Conservation (phyloP, 331 rosid genomes). For the Saraca asoca region DNA sequence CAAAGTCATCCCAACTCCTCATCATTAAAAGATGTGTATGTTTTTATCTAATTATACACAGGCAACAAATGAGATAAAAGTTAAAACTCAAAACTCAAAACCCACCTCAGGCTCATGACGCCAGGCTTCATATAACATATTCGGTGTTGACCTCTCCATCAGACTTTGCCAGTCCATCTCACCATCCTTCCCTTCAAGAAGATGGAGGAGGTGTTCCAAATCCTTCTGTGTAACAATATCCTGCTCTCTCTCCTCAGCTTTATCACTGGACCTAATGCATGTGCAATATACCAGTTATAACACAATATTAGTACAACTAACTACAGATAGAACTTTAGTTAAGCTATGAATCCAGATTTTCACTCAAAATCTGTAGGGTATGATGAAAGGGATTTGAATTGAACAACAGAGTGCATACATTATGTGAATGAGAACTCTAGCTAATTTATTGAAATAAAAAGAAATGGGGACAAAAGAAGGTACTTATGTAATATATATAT, state of each 20-base stretch:
- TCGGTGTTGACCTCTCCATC: slow-evolving; percentile 80
- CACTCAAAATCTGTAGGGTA: too few species aligned
- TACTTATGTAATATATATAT: too few species aligned
- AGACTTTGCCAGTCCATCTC: slow-evolving; percentile 87
- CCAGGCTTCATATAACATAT: slow-evolving; percentile 88
- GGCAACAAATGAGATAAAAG: slow-evolving; percentile 15
- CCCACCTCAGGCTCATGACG: slow-evolving; percentile 93
- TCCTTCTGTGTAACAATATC: slow-evolving; percentile 65
- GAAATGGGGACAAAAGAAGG: too few species aligned
- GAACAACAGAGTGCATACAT: too few species aligned
- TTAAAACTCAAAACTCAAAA: slow-evolving; percentile 14
- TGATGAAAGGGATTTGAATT: too few species aligned
- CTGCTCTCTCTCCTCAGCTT: slow-evolving; percentile 51
- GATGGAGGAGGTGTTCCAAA: slow-evolving; percentile 75
- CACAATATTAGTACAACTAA: too few species aligned
- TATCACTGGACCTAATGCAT: slow-evolving; percentile 42
- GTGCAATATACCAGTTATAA: slow-evolving; percentile 35
- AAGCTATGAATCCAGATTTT: too few species aligned
- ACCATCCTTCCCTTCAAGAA: slow-evolving; percentile 72
- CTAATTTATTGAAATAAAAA: too few species aligned
- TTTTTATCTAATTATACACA: slow-evolving; percentile 16
- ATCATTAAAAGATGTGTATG: not conserved
- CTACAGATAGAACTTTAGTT: too few species aligned
- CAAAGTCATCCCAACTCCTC: slow-evolving; percentile 17
- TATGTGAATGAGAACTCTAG: too few species aligned